phyloP scores from a whole-genome alignment of 2,329 filamentous ascomycete species.

The Diatrype stigma region DNA sequence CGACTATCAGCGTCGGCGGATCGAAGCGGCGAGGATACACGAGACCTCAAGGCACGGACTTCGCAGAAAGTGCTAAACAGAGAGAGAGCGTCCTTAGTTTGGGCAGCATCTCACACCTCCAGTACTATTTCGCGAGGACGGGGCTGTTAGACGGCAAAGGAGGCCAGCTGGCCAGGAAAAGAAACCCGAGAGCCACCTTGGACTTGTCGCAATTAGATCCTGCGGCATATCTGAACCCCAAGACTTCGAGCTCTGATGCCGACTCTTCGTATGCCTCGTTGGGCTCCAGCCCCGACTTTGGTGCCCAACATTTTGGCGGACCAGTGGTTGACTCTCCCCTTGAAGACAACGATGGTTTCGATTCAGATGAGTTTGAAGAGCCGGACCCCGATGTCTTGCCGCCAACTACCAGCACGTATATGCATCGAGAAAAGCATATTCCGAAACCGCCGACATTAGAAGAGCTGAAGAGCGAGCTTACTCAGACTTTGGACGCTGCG shows the following conservation, averaged over 20 bases:
- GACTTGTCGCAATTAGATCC: slow-evolving; percentile 53
- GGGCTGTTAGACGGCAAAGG: slow-evolving; percentile 92
- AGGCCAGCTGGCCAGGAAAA: slow-evolving; percentile 74
- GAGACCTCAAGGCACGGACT: slow-evolving; percentile 80
- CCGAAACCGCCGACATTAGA: slow-evolving; percentile 79
- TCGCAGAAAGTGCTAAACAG: slow-evolving; percentile 83
- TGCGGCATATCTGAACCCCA: slow-evolving; percentile 35
- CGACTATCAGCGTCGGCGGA: slow-evolving; percentile 40
- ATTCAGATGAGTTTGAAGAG: slow-evolving; percentile 59
- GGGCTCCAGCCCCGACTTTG: slow-evolving; percentile 54
- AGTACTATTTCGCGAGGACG: slow-evolving; percentile 97
- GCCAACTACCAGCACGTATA: slow-evolving; percentile 96
- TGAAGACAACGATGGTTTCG: slow-evolving; percentile 41
- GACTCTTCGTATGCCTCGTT: slow-evolving; percentile 60
- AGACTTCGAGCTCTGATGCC: slow-evolving; percentile 41
- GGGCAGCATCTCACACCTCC: slow-evolving; percentile 93
- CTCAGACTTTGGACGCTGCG: slow-evolving; percentile 27
- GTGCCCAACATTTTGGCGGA: slow-evolving; percentile 35
- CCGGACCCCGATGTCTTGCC: slow-evolving; percentile 78
- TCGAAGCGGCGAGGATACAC: slow-evolving; percentile 74
- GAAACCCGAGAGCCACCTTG: slow-evolving; percentile 54
- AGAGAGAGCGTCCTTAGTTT: slow-evolving; percentile 94
- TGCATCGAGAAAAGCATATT: slow-evolving; percentile 74
- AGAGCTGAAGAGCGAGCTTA: slow-evolving; percentile 66
- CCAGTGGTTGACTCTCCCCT: slow-evolving; percentile 44